phyloP scores from a whole-genome alignment of 129 eudicot species.

The Helichrysum umbraculigerum region DNA sequence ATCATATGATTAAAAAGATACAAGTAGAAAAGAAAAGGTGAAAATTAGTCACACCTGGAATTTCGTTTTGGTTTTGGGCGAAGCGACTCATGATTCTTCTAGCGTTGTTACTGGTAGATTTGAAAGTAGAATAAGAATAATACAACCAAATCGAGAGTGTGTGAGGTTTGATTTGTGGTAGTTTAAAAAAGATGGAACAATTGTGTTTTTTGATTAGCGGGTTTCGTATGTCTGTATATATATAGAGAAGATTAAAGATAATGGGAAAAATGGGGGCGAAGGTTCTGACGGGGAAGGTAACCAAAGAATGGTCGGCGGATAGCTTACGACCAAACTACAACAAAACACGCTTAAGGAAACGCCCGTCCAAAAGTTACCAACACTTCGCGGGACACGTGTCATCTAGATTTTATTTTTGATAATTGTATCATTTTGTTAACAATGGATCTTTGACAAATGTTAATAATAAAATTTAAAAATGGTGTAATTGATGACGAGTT shows the following conservation, averaged over 20 bases:
- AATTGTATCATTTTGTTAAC: too few species aligned
- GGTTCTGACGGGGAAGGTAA: neutral
- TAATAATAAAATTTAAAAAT: too few species aligned
- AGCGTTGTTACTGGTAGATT: neutral
- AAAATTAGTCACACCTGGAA: conserved; percentile 33
- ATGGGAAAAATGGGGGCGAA: neutral
- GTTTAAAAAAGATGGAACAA: neutral
- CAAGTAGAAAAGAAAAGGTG: neutral
- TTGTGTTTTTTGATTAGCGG: conserved; percentile 1
- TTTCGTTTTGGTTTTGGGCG: conserved; percentile 44
- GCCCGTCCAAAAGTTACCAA: neutral
- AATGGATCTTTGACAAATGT: too few species aligned
- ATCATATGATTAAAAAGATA: too few species aligned
- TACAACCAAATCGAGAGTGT: too few species aligned
- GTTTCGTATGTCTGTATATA: conserved; percentile 21
- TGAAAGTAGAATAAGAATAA: too few species aligned
- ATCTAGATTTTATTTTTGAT: too few species aligned
- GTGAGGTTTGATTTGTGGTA: neutral
- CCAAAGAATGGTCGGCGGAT: conserved; percentile 3
- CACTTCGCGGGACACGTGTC: conserved; percentile 1
- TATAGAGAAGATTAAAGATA: too few species aligned
- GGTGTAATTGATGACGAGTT: too few species aligned
- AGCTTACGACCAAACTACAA: conserved; percentile 15
- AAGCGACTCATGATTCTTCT: conserved; percentile 34
- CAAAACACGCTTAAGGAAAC: conserved; percentile 34